phyloP scores from a whole-genome alignment of 108 stramenopile species.

The Nannochloropsis gaditana region DNA sequence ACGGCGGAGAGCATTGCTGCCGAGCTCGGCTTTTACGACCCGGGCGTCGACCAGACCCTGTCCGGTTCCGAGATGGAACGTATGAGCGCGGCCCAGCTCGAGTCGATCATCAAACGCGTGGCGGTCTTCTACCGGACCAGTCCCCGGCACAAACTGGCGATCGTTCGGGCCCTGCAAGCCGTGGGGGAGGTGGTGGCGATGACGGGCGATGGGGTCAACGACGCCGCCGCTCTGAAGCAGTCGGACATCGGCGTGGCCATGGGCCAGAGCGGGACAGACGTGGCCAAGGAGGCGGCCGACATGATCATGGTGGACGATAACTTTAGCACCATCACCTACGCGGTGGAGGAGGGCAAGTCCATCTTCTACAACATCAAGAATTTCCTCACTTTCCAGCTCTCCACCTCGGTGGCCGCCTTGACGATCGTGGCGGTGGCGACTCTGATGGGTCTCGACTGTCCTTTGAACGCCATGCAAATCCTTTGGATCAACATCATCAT shows the following conservation, averaged over 20 bases:
- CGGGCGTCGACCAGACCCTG: constrained; percentile 30
- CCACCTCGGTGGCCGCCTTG: constrained; percentile 88
- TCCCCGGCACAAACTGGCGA: constrained; percentile 85
- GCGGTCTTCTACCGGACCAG: constrained; percentile 89
- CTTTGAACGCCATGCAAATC: constrained; percentile 95
- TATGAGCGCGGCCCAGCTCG: constrained; percentile 67
- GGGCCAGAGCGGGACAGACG: constrained; percentile 89
- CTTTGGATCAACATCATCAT: constrained; percentile 98
- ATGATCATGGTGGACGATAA: constrained; percentile 83
- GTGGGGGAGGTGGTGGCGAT: constrained; percentile 89
- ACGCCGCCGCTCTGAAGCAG: constrained; percentile 82
- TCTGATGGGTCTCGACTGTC: constrained; percentile 70
- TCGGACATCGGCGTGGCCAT: constrained; percentile 96
- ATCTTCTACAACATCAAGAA: constrained; percentile 98
- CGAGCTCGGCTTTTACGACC: constrained; percentile 68
- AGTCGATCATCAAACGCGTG: constrained; percentile 55
- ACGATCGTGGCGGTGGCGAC: constrained; percentile 81
- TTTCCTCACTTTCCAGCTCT: constrained; percentile 88
- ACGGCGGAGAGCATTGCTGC: constrained; percentile 86
- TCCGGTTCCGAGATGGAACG: constrained; percentile 52
- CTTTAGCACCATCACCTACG: constrained; percentile 77
- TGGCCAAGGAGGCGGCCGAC: constrained; percentile 95
- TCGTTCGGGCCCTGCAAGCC: constrained; percentile 83
- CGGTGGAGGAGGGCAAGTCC: constrained; percentile 91
- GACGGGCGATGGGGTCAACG: constrained; percentile 97